phyloP scores from a whole-genome alignment of 148 eudicot genomes.

The Amaranthus cruentus region DNA sequence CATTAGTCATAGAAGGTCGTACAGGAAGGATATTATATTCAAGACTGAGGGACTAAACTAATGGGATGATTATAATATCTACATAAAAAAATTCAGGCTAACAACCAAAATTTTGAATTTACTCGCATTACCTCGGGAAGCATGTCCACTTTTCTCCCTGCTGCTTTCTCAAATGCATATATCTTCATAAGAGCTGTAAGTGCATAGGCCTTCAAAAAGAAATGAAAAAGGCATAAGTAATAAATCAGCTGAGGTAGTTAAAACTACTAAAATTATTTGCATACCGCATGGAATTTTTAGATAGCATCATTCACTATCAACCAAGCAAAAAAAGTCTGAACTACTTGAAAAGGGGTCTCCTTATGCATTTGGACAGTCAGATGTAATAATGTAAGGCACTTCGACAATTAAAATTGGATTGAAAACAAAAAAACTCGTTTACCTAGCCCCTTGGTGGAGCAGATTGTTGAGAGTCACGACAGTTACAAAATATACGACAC shows the following conservation, averaged over 20 bases:
- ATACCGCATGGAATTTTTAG: neutral
- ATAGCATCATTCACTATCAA: neutral
- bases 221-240: neutral
- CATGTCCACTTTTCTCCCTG: constrained; percentile 77
- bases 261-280: neutral
- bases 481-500: too few relatives aligned
- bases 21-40: neutral
- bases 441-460: too few relatives aligned
- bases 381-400: too few relatives aligned
- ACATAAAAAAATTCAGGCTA: neutral
- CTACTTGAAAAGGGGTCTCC: neutral
- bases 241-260: neutral
- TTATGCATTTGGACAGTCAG: too few relatives aligned
- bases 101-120: neutral
- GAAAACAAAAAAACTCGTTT: too few relatives aligned
- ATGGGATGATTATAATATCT: neutral
- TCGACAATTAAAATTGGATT: too few relatives aligned
- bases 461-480: too few relatives aligned
- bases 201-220: constrained; percentile 71
- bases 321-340: neutral
- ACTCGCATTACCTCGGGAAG: constrained; percentile 67
- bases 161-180: constrained; percentile 82
- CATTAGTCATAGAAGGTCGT: neutral
- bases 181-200: constrained; percentile 85
- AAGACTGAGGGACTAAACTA: neutral